Evolutionary conservation across 2,329 filamentous ascomycete genomes (phyloP).

Genomic region (Xylariaceae sp.): DNA sequence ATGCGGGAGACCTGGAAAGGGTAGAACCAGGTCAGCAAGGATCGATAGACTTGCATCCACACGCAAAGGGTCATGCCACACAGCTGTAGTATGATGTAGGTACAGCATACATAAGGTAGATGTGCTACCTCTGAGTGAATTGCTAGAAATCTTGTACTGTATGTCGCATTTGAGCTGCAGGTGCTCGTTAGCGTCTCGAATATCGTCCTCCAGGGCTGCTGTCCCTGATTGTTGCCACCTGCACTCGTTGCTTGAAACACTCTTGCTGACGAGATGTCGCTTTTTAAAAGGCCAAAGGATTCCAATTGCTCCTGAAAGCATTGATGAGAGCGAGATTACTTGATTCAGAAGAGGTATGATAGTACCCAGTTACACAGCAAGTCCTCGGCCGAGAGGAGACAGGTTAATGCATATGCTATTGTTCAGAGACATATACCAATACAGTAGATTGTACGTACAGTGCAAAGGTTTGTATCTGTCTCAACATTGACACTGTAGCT

Average conservation of each 20-base stretch:
- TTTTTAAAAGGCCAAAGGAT: constrained; percentile 9
- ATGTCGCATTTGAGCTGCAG: constrained; percentile 20
- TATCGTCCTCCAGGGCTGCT: constrained; percentile 16
- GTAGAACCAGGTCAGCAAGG: too few species aligned
- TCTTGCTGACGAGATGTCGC: constrained; percentile 20
- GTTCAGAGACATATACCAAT: background rate
- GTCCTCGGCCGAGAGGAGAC: constrained; percentile 6
- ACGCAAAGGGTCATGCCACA: constrained; percentile 10
- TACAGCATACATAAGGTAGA: constrained; percentile 12
- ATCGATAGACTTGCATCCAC: constrained; percentile 4
- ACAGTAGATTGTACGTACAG: constrained; percentile 3
- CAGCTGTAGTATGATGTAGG: constrained; percentile 21
- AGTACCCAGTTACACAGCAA: background rate
- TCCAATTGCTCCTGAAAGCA: constrained; percentile 14
- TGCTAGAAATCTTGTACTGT: constrained; percentile 17
- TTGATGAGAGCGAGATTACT: constrained; percentile 16
- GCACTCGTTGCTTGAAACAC: constrained; percentile 20
- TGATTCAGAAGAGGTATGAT: constrained; percentile 8
- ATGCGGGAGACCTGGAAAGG: too few species aligned
- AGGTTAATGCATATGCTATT: constrained; percentile 15
- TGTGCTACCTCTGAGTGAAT: too few species aligned
- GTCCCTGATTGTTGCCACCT: constrained; percentile 2
- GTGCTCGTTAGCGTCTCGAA: constrained; percentile 24
- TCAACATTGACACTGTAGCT: background rate
- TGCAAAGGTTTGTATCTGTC: background rate